A percentile compares a stretch with the other conserved stretches of the same genome.
These are phyloP conservation scores for Knoxia roxburghii DNA, from an alignment of 257 asterid genomes.

Conservation along the genomic window DNA sequence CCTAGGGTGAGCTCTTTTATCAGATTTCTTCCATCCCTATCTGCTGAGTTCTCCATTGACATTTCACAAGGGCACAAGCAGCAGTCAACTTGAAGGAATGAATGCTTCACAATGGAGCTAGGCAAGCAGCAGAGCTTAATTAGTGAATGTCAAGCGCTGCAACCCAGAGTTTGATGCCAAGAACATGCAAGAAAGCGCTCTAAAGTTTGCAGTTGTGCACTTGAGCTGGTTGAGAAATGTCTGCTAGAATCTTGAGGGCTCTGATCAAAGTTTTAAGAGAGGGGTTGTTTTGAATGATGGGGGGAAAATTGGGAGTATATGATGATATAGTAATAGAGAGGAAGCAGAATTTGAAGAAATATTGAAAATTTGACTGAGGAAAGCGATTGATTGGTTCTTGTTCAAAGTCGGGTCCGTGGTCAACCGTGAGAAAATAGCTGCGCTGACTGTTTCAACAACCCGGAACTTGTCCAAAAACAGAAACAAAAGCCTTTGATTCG, in stretches of 20 bases:
- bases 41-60: conserved; percentile 39
- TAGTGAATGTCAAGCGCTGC: neutral
- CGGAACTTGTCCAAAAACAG: neutral
- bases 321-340: neutral
- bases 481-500: neutral
- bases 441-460: conserved; percentile 37
- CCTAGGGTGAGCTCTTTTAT: conserved; percentile 53
- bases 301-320: too few relatives aligned
- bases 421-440: conserved; percentile 19
- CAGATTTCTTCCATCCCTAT: conserved; percentile 29
- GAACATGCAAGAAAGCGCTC: conserved; percentile 6
- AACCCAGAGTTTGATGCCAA: neutral
- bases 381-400: conserved; percentile 14
- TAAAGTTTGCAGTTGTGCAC: neutral
- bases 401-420: conserved; percentile 44
- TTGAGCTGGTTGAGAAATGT: neutral
- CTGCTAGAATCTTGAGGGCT: neutral
- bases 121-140: neutral
- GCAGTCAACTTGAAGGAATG: neutral
- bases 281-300: too few relatives aligned
- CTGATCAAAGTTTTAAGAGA: neutral
- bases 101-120: neutral
- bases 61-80: neutral
- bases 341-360: conserved; percentile 7
- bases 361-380: conserved; percentile 27